phyloP scores from a whole-genome alignment of 2,329 filamentous ascomycete genomes.

The Blastomyces parvus region DNA sequence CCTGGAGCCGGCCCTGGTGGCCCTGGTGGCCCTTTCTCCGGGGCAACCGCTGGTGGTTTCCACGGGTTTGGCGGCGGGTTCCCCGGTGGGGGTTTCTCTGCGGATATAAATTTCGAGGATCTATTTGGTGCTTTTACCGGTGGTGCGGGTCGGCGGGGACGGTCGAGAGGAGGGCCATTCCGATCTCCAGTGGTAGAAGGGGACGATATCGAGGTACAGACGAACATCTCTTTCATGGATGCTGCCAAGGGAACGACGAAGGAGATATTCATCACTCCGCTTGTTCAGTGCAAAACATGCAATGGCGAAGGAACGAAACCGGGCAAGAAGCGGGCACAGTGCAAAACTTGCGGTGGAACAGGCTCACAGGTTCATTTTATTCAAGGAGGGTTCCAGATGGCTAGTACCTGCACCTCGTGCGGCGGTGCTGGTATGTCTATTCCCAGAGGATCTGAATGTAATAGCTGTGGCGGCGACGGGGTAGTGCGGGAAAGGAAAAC shows the following conservation, averaged over 20 bases:
- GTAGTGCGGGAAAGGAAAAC: slow-evolving; percentile 75
- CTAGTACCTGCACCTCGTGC: slow-evolving; percentile 74
- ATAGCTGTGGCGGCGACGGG: slow-evolving; percentile 69
- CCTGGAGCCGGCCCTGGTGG: slow-evolving; percentile 48
- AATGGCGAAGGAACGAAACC: slow-evolving; percentile 73
- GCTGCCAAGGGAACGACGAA: slow-evolving; percentile 85
- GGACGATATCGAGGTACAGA: slow-evolving; percentile 90
- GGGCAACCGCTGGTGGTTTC: slow-evolving; percentile 49
- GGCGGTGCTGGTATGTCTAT: slow-evolving; percentile 67
- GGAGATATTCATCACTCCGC: slow-evolving; percentile 75
- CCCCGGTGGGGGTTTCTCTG: slow-evolving; percentile 57
- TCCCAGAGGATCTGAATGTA: slow-evolving; percentile 72
- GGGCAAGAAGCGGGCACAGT: slow-evolving; percentile 62
- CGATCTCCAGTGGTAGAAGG: slow-evolving; percentile 78
- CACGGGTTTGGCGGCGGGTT: slow-evolving; percentile 47
- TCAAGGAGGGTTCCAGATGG: slow-evolving; percentile 92
- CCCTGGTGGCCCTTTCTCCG: slow-evolving; percentile 46
- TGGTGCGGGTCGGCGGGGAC: slow-evolving; percentile 44
- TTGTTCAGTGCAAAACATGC: slow-evolving; percentile 74
- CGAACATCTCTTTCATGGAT: slow-evolving; percentile 90
- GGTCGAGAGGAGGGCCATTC: slow-evolving; percentile 57
- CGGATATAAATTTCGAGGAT: slow-evolving; percentile 92
- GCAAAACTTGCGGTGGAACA: slow-evolving; percentile 73
- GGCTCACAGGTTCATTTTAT: slow-evolving; percentile 81
- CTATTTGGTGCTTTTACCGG: slow-evolving; percentile 78